Base-by-base conservation (phyloP, 805 yeast species). In the Wickerhamiella shivajii region DNA sequence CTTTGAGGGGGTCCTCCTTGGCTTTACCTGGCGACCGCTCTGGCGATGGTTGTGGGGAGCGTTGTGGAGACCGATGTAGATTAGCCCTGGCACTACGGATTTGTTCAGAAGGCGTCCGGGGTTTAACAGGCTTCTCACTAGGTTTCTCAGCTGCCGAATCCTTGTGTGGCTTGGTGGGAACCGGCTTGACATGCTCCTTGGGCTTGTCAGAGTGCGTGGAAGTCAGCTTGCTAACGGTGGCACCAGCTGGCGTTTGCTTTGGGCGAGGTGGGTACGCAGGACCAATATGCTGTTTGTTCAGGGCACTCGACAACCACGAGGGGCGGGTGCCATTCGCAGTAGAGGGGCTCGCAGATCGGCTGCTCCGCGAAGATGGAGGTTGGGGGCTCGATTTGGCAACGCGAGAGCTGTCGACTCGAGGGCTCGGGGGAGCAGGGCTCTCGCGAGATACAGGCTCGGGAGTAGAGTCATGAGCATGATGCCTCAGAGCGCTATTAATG, bases 201-300 rank as follows among this genome's bases (percentile, higher is more conserved):
- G 15, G 27, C 15, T 24, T 18, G 9, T 24, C 15, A 2, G 27
- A 10, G 18, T n/a, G 7, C 17, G 15, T 8, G 18, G 27, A 16
- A 4, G 34, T 29, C 21, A 19, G 20, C 10, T 18, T 24, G 4
- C 18, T 27, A 9, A 31, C 20, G 10, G 25, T 18, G 8, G 29
- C 19, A 7, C 34, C 29, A n/a, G 27, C 28, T n/a, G 34, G 23
- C 17, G 17, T 14, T 31, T 24, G 11, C 29, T 24, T 8, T 29
- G 34, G 2, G 34, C 25, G 11, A 29, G 29, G 13, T 13, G 25
- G 4, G 25, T 16, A 4, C 19, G 25, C 15, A 11, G 23, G 23
- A 8, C 8, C 10, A 8, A 20, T 20, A 20, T 11, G 23, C 23
- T 20, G 23, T 8, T 11, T 20, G 8, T 20, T 8, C 8, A 20